phyloP scores from a whole-genome alignment of 805 yeast genomes.

The Candida methanosorbosa region DNA sequence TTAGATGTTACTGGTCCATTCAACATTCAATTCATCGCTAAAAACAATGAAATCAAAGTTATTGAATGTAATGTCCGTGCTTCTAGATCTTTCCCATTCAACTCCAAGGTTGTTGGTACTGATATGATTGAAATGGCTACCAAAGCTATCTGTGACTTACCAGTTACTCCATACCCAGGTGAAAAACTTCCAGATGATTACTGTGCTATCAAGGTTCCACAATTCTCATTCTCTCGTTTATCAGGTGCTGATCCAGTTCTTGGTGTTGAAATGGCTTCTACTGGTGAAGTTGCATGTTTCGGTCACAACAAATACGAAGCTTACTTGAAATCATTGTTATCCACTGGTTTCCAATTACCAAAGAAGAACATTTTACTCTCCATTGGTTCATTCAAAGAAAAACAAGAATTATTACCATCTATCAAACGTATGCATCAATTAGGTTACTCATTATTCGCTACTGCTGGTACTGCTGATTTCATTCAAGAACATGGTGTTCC shows the following conservation, averaged over 20 bases:
- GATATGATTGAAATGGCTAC: constrained; percentile 97
- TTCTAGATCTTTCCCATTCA: constrained; percentile 98
- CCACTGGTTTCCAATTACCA: constrained; percentile 93
- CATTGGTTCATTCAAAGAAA: constrained; percentile 95
- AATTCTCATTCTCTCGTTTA: constrained; percentile 91
- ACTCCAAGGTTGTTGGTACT: constrained; percentile 93
- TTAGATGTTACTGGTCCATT: constrained; percentile 95
- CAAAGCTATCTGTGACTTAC: constrained; percentile 84
- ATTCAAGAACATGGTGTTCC: constrained; percentile 91
- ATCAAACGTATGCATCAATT: constrained; percentile 70
- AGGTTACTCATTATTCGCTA: constrained; percentile 90
- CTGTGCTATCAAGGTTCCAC: constrained; percentile 95
- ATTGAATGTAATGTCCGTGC: constrained; percentile 99
- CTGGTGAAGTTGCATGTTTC: constrained; percentile 97
- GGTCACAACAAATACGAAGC: constrained; percentile 97
- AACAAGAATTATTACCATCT: constrained; percentile 85
- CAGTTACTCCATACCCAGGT: constrained; percentile 84
- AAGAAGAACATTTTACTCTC: constrained; percentile 90
- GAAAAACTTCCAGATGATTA: constrained; percentile 85
- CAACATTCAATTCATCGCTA: constrained; percentile 94
- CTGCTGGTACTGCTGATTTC: constrained; percentile 99
- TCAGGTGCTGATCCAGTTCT: constrained; percentile 97
- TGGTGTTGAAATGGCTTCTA: constrained; percentile 99
- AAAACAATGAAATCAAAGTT: constrained; percentile 92
- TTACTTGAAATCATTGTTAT: constrained; percentile 84